Conservation (phyloP, 768 basidiomycete species). For the Rhodotorula babjevae region DNA sequence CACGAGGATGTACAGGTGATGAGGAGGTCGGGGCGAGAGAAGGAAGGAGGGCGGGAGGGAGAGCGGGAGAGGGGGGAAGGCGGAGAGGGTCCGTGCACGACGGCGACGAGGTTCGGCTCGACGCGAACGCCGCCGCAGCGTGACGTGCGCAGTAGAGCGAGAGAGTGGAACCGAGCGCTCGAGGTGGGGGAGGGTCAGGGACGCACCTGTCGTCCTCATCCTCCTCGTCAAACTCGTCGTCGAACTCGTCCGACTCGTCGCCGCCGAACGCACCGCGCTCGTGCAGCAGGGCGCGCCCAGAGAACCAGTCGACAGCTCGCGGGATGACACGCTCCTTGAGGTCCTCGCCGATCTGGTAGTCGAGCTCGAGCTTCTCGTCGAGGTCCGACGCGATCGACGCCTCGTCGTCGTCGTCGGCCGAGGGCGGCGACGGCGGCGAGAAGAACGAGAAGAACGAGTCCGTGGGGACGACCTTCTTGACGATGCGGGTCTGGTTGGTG, state of each 20-base stretch:
- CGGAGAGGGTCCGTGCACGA: too few relatives aligned
- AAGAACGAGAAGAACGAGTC: conserved; percentile 99
- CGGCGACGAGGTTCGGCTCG: too few relatives aligned
- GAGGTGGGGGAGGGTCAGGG: too few relatives aligned
- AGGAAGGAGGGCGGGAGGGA: too few relatives aligned
- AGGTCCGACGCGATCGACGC: conserved; percentile 72
- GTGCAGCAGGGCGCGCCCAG: conserved; percentile 87
- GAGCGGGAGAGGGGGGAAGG: too few relatives aligned
- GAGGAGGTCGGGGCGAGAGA: too few relatives aligned
- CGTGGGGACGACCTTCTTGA: conserved; percentile 74
- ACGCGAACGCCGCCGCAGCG: too few relatives aligned
- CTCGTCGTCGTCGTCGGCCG: conserved; percentile 63
- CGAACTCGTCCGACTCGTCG: conserved; percentile 56
- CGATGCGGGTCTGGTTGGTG: conserved; percentile 53
- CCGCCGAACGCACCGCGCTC: conserved; percentile 41
- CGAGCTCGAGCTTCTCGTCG: conserved; percentile 87
- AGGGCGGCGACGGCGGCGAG: conserved; percentile 68
- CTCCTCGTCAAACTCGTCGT: conserved; percentile 62
- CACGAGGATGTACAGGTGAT: too few relatives aligned
- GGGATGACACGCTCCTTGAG: conserved; percentile 93
- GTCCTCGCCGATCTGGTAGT: conserved; percentile 98
- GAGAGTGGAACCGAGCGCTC: too few relatives aligned
- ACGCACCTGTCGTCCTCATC: not conserved
- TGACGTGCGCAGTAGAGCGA: too few relatives aligned
- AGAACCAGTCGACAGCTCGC: conserved; percentile 93